phyloP scores from a whole-genome alignment of 148 eudicot genomes.

The Vaccinium corymbosum region DNA sequence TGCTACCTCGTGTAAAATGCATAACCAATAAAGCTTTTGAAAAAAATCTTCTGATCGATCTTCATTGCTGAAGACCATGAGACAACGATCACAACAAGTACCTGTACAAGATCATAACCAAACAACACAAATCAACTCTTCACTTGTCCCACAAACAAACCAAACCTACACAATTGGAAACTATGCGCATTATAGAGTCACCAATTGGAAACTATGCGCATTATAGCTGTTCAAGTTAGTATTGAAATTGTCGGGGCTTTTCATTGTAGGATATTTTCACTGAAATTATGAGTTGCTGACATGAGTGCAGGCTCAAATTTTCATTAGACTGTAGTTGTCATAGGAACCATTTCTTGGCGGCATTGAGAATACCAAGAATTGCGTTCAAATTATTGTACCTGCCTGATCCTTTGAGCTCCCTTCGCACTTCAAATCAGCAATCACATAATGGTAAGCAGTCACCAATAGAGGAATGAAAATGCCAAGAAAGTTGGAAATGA shows the following conservation, averaged over 20 bases:
- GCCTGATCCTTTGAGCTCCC: slow-evolving; percentile 25
- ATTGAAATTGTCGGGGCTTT: neutral
- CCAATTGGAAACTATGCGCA: too few relatives aligned
- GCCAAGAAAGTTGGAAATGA: slow-evolving; percentile 67
- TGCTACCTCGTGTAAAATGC: too few relatives aligned
- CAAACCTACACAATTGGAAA: too few relatives aligned
- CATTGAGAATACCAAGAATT: neutral
- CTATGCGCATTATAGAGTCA: too few relatives aligned
- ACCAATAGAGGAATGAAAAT: slow-evolving; percentile 57
- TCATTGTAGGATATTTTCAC: neutral
- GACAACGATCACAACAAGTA: too few relatives aligned
- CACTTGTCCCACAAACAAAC: too few relatives aligned
- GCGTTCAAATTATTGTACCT: neutral
- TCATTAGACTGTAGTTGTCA: neutral
- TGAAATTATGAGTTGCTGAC: neutral
- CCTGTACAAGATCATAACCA: too few relatives aligned
- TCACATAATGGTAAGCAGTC: slow-evolving; percentile 74
- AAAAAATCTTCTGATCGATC: too few relatives aligned
- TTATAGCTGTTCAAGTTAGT: neutral
- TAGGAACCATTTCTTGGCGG: neutral
- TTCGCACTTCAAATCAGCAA: slow-evolving; percentile 69
- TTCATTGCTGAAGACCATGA: too few relatives aligned
- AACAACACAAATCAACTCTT: too few relatives aligned
- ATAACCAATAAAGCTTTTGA: too few relatives aligned
- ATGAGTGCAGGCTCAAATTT: neutral